Base-by-base conservation (phyloP, 768 basidiomycete species). In the Glaciozyma martinii region DNA sequence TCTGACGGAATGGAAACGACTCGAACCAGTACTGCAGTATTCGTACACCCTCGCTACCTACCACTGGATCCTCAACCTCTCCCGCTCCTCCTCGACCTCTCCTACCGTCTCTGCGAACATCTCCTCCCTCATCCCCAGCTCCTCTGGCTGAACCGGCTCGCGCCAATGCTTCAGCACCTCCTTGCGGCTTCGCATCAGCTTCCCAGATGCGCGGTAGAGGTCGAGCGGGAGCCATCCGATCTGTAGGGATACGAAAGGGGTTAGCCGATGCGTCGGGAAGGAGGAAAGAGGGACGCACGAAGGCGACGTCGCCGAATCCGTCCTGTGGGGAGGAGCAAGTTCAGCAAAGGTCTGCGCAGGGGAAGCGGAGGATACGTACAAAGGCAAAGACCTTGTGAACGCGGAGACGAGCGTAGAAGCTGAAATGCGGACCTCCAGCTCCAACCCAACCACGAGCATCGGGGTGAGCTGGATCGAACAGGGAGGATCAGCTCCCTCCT, bases 181-280 rank as follows among this genome's bases (percentile, higher is more conserved):
- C 40, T 66, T 59, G 44, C 33, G 37, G 23, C 47, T 57, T 12
- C 68, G 54, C 68, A 69, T 69, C 37, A 57, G 52, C 42, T 47
- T 33, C 16, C 62, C 62, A 19, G 62, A 47, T 1, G 25, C 55
- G 43, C 65, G 68, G 62, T 71, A 73, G 29, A 63, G 49, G n/a
- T 73, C 72, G 40, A 71, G 60, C 7, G 70, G 70, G 40, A 71
- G 55, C 72, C 72, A 73, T 18, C 70, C 68, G 47, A 71, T 71
- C 56, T 61, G 67, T 13, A 66, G 53, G 59, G 57, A 8, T n/a
- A 18, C 30, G 8, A n/a, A 16, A 21, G 3, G 23, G 29, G 25
- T 43, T 25, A 25, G 29, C 18, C 18, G 10, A 23, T 12, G 33
- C 1, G 21, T n/a, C 30, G 6, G 8, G 37, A 37, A 8, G 16